Evolutionary conservation across 1,139 yeast species (phyloP), one percentile per base, ranked within the genome.

Genomic region (Suhomyces kunorum): DNA sequence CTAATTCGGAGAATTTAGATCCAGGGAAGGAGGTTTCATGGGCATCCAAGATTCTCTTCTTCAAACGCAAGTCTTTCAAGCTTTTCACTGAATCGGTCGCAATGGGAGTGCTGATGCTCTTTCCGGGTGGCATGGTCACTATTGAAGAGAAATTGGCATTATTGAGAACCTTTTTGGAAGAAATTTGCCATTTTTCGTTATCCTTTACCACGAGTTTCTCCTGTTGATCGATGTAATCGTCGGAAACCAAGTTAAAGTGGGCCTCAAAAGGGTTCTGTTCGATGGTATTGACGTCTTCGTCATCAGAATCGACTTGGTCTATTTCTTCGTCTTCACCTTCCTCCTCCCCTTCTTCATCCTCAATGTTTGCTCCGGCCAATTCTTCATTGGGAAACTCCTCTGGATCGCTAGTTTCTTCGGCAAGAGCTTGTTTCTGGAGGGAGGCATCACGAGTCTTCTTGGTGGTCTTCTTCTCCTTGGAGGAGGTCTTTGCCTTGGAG

Each of bases 231-330:
- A 81, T 58, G 25, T 59, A 57, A 14, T 69, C 76, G 14, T 81
- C 78, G 0, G 76, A 28, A 1, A 62, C 70, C 20, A 67, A 63
- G 38, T 83, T 85, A 59, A 84, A 90, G 58, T 90, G 98, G 18
- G 65, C 56, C 47, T 86, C 88, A 53, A 85, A 89, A 0, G 95
- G 87, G 59, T 83, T 88, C n/a, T 40, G 43, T 3, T 48, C 49
- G 14, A 46, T 44, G 3, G 44, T 48, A 16, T 65, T 71, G 17
- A 53, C 60, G 2, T 56, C 47, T 9, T 40, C 64, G 8, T 50
- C 51, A 13, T 53, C 61, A 12, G 60, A 68, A 4, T 58, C 62
- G 5, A 54, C 65, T n/a, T 27, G 33, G 2, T 45, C 52, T 4
- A 52, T 62, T 8, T 53, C 61, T 3, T 53, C 64, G 8, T 60